These are phyloP conservation scores for Xylariaceae sp. DNA, from an alignment of 2,329 filamentous ascomycete species.

Conservation along the genomic window DNA sequence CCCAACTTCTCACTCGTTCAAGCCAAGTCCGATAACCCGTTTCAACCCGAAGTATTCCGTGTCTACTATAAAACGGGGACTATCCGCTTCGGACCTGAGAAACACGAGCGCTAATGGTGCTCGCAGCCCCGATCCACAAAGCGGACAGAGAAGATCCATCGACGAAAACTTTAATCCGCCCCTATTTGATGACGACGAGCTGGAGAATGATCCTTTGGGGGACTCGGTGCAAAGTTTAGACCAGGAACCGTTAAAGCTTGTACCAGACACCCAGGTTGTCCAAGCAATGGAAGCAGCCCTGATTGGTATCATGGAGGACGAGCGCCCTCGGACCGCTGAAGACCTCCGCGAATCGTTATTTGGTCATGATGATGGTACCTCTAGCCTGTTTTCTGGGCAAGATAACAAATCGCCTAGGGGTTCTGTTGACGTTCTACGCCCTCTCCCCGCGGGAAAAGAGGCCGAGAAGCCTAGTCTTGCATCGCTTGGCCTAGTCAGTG, in stretches of 20 bases:
- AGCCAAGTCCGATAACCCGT: slow-evolving; percentile 41
- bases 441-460: slow-evolving; percentile 37
- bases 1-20: slow-evolving; percentile 39
- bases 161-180: slow-evolving; percentile 55
- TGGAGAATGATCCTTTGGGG: slow-evolving; percentile 62
- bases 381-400: slow-evolving; percentile 46
- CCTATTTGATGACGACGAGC: slow-evolving; percentile 79
- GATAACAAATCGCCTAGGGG: slow-evolving; percentile 52
- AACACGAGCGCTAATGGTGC: slow-evolving; percentile 35
- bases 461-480: slow-evolving; percentile 77
- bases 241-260: slow-evolving; percentile 57
- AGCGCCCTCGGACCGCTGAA: slow-evolving; percentile 58
- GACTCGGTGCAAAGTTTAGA: slow-evolving; percentile 77
- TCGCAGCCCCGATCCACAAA: slow-evolving; percentile 37
- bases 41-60: slow-evolving; percentile 37
- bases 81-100: slow-evolving; percentile 46
- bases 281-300: slow-evolving; percentile 89
- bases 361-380: slow-evolving; percentile 46
- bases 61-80: slow-evolving; percentile 36
- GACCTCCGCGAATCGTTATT: slow-evolving; percentile 65
- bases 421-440: slow-evolving; percentile 34
- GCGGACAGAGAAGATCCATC: slow-evolving; percentile 57
- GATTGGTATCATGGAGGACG: slow-evolving; percentile 84
- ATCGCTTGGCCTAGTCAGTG: slow-evolving; percentile 84
- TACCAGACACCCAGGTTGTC: slow-evolving; percentile 73